These are phyloP conservation scores for Aspergillus fumigatus DNA, from an alignment of 2,329 filamentous ascomycete genomes.

Conservation along the genomic window DNA sequence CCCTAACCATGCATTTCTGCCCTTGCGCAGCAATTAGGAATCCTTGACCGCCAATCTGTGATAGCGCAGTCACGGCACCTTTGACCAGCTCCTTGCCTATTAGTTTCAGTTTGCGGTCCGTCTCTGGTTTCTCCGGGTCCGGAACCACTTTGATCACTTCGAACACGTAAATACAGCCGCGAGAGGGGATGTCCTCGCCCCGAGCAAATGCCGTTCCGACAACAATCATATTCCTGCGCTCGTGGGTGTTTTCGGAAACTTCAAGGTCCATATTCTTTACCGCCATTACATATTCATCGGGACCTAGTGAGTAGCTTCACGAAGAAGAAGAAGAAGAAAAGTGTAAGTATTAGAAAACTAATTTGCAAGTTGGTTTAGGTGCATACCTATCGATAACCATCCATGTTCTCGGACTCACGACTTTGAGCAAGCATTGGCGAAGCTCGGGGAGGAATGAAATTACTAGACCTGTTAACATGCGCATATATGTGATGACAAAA, in stretches of 20 bases:
- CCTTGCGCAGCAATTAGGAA: slow-evolving; percentile 88
- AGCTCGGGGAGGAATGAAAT: slow-evolving; percentile 60
- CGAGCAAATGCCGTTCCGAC: slow-evolving; percentile 82
- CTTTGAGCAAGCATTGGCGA: slow-evolving; percentile 68
- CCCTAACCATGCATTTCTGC: slow-evolving; percentile 95
- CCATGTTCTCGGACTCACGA: slow-evolving; percentile 75
- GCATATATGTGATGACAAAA: neutral
- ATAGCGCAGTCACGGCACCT: slow-evolving; percentile 82
- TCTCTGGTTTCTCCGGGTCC: slow-evolving; percentile 78
- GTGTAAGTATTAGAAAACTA: slow-evolving; percentile 4
- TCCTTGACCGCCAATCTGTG: slow-evolving; percentile 78
- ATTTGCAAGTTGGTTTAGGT: slow-evolving; percentile 2
- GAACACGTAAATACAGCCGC: slow-evolving; percentile 83
- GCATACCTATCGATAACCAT: slow-evolving; percentile 66
- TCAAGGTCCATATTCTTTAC: slow-evolving; percentile 82
- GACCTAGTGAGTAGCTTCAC: slow-evolving; percentile 59
- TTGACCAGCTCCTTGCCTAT: slow-evolving; percentile 88
- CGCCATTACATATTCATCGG: slow-evolving; percentile 72
- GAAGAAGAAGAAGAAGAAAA: neutral
- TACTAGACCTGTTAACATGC: slow-evolving; percentile 31
- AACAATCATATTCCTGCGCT: slow-evolving; percentile 74
- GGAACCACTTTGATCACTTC: slow-evolving; percentile 90
- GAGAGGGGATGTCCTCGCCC: slow-evolving; percentile 83
- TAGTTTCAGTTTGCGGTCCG: slow-evolving; percentile 77
- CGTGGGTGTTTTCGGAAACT: slow-evolving; percentile 83